Percentiles rank a stretch among this genome's conserved stretches.
Conservation (phyloP, 805 yeast species). For the Hanseniaspora lindneri region DNA sequence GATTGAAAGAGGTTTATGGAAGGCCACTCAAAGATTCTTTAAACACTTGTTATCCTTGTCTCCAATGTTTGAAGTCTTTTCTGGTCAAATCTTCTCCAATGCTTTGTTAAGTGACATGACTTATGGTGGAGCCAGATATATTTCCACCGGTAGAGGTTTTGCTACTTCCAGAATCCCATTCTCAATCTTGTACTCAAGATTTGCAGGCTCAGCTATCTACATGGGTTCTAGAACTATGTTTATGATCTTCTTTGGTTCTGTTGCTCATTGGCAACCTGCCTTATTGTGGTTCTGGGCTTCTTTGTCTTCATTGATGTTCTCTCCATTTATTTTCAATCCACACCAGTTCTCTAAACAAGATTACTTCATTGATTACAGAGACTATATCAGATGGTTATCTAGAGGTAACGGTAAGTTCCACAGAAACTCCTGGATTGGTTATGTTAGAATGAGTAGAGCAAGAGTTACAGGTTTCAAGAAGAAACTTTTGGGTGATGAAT, state of each 20-base stretch:
- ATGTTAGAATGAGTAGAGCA: constrained; percentile 69
- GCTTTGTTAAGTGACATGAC: constrained; percentile 59
- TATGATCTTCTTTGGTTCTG: constrained; percentile 60
- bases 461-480: constrained; percentile 75
- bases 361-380: constrained; percentile 92
- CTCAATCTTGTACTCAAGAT: constrained; percentile 60
- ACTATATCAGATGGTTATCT: constrained; percentile 80
- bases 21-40: constrained; percentile 54
- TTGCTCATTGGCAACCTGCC: constrained; percentile 83
- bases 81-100: constrained; percentile 65
- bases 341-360: constrained; percentile 96
- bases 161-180: constrained; percentile 73
- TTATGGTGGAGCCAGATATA: constrained; percentile 79
- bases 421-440: constrained; percentile 82
- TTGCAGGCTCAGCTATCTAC: constrained; percentile 71
- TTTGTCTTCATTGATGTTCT: constrained; percentile 69
- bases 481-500: constrained; percentile 60
- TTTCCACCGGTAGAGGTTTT: constrained; percentile 78
- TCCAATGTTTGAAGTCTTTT: constrained; percentile 74
- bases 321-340: constrained; percentile 94
- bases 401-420: constrained; percentile 85
- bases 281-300: constrained; percentile 96
- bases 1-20: constrained; percentile 72
- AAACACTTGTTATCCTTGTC: constrained; percentile 61
- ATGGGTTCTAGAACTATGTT: constrained; percentile 71